These are phyloP conservation scores for Chlorokybus atmophyticus DNA, from an alignment of 139 green algal genomes.

Conservation along the genomic window DNA sequence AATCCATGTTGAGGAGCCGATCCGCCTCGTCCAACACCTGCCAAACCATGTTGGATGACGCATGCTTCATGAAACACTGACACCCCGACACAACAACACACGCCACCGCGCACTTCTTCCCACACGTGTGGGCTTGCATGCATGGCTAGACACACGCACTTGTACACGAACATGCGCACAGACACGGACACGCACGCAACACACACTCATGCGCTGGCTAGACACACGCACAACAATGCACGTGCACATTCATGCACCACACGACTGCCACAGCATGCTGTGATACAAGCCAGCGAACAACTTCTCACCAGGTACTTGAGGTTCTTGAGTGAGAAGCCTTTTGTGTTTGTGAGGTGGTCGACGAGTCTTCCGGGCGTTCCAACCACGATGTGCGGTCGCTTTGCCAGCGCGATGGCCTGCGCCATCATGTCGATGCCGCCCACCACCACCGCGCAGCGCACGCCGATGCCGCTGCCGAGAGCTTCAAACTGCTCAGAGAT, in stretches of 20 bases:
- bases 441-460: slow-evolving; percentile 58
- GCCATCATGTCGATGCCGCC: slow-evolving; percentile 98
- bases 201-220: no score
- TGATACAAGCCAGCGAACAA: no score
- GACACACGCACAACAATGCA: no score
- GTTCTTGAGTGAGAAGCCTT: slow-evolving; percentile 78
- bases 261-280: not conserved
- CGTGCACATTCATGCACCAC: no score
- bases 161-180: no score
- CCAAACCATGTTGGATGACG: slow-evolving; percentile 43
- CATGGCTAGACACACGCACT: no score
- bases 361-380: slow-evolving; percentile 90
- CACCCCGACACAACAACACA: no score
- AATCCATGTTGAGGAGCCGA: slow-evolving; percentile 98
- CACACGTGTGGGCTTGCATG: no score
- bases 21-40: slow-evolving; percentile 88
- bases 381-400: slow-evolving; percentile 78
- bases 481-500: slow-evolving; percentile 97
- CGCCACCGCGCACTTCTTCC: no score
- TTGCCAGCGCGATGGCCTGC: slow-evolving; percentile 75
- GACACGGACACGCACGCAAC: no score
- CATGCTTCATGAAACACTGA: no score
- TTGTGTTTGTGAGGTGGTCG: slow-evolving; percentile 98
- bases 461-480: slow-evolving; percentile 71
- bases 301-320: slow-evolving; percentile 45